Percentiles rank a stretch among this genome's conserved stretches.
phyloP scores from a whole-genome alignment of 2,329 filamentous ascomycete genomes.

The Pseudogymnoascus sp. region DNA sequence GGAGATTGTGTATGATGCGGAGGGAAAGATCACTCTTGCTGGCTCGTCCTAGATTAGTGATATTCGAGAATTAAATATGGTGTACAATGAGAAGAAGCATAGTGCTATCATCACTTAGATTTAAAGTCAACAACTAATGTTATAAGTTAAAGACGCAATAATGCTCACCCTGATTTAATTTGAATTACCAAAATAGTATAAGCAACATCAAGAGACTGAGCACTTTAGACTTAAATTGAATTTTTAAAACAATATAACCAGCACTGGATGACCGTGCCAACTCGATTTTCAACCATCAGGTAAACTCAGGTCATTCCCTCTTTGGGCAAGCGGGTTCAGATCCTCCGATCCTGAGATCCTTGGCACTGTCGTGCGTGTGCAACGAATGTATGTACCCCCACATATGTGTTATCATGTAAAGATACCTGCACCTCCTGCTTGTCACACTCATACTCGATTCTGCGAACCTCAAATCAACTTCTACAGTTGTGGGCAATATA shows the following conservation, averaged over 20 bases:
- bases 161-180: too few species aligned
- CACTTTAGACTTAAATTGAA: too few species aligned
- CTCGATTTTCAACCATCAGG: not conserved
- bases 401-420: not conserved
- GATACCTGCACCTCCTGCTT: not conserved
- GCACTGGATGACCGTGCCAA: too few species aligned
- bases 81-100: not conserved
- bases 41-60: not conserved
- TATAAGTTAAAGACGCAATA: too few species aligned
- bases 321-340: not conserved
- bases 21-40: conserved; percentile 1
- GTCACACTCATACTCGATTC: not conserved
- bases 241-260: too few species aligned
- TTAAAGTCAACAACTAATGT: too few species aligned
- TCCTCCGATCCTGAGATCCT: not conserved
- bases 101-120: not conserved
- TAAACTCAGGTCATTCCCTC: not conserved
- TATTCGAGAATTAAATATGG: not conserved
- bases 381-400: not conserved
- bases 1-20: conserved; percentile 1
- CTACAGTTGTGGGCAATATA: not conserved
- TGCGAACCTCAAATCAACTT: not conserved
- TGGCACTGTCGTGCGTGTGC: not conserved
- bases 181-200: too few species aligned
- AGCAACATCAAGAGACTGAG: too few species aligned